Evolutionary conservation across 169 alveolate species (phyloP).

Genomic region (Eimeria tenella): DNA sequence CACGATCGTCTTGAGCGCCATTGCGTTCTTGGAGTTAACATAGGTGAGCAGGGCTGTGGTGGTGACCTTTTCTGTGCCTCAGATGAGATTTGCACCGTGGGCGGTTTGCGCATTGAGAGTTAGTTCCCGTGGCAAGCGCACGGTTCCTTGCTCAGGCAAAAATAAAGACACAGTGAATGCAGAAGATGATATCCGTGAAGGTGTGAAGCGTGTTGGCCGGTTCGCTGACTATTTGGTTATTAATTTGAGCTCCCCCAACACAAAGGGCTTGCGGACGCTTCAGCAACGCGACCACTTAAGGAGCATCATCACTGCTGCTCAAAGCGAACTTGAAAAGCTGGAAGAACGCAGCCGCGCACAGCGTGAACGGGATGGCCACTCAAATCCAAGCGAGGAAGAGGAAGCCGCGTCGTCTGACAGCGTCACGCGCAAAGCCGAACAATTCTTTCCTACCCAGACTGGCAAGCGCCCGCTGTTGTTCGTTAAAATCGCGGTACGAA

Average conservation of each 20-base stretch:
- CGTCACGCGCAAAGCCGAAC: conserved; percentile 19
- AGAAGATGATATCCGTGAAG: conserved; percentile 83
- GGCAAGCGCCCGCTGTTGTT: conserved; percentile 79
- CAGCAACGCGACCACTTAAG: conserved; percentile 85
- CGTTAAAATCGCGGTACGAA: conserved; percentile 80
- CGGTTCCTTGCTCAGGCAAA: conserved; percentile 67
- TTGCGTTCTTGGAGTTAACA: conserved; percentile 89
- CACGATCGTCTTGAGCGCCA: conserved; percentile 85
- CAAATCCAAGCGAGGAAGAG: not conserved
- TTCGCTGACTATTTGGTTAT: conserved; percentile 90
- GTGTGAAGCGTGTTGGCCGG: conserved; percentile 84
- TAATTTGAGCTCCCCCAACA: conserved; percentile 92
- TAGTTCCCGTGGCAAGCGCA: too few relatives aligned
- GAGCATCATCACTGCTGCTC: conserved; percentile 82
- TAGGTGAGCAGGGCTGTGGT: conserved; percentile 81
- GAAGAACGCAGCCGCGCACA: conserved; percentile 28
- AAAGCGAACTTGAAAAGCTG: conserved; percentile 81
- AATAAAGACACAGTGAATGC: conserved; percentile 86
- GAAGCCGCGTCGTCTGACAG: conserved; percentile 19
- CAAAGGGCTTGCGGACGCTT: conserved; percentile 89
- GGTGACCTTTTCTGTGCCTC: not conserved
- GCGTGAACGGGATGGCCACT: not conserved
- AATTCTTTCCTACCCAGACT: conserved; percentile 9
- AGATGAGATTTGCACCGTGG: not conserved
- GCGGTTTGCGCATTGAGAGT: not conserved